phyloP scores from a whole-genome alignment of 805 yeast genomes.

The Candida tammaniensis region DNA sequence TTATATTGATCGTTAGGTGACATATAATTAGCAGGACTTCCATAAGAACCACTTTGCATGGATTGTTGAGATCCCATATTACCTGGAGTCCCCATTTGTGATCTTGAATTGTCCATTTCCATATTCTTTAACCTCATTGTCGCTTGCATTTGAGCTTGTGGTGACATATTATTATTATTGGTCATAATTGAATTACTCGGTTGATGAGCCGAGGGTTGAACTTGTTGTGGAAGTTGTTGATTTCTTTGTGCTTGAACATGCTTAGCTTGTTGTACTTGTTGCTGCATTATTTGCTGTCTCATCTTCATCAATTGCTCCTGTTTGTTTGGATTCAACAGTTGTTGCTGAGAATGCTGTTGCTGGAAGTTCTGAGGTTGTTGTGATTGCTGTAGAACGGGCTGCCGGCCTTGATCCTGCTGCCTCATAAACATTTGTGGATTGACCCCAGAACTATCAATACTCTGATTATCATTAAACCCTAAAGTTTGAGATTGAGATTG shows the following conservation, averaged over 20 bases:
- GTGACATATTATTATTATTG: constrained; percentile 8
- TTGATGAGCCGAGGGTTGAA: constrained; percentile 8
- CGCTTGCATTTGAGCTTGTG: constrained; percentile 17
- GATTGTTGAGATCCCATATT: constrained; percentile 1
- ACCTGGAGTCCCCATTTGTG: constrained; percentile 9
- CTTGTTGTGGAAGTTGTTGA: background rate
- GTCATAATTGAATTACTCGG: background rate
- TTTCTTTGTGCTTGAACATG: constrained; percentile 13
- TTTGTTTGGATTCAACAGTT: constrained; percentile 18
- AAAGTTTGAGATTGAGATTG: constrained; percentile 1
- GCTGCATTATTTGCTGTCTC: constrained; percentile 41
- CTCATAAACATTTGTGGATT: constrained; percentile 23
- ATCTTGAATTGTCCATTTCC: constrained; percentile 12
- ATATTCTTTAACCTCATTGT: constrained; percentile 17
- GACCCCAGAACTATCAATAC: constrained; percentile 10
- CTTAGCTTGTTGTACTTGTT: constrained; percentile 16
- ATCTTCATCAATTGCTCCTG: constrained; percentile 34
- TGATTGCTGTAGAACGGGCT: constrained; percentile 10
- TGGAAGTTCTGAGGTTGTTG: constrained; percentile 17
- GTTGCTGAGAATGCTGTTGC: constrained; percentile 8
- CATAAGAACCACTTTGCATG: constrained; percentile 7
- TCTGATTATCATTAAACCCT: constrained; percentile 4
- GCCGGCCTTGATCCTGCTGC: constrained; percentile 4
- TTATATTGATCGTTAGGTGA: constrained; percentile 7
- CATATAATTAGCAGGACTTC: constrained; percentile 9